Conservation (phyloP, 1,139 yeast species). For the Geotrichum bryndzae region DNA sequence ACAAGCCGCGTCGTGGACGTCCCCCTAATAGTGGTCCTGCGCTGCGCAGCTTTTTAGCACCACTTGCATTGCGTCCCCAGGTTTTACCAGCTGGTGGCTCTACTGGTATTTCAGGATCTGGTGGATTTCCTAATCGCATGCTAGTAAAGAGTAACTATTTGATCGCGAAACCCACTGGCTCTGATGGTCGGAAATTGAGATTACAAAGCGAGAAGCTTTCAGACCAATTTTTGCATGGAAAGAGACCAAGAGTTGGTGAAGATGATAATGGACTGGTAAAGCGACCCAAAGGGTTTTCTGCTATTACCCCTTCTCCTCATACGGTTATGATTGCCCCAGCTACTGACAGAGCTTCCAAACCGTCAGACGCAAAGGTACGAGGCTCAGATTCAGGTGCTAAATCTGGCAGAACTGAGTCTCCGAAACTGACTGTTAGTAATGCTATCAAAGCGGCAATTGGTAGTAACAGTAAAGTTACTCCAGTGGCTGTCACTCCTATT, state of each 20-base stretch:
- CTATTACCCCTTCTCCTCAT: not conserved
- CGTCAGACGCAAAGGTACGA: not conserved
- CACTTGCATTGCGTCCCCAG: constrained; percentile 15
- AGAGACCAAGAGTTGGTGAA: not conserved
- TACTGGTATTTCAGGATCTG: not conserved
- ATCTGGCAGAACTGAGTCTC: not conserved
- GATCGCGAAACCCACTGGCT: not conserved
- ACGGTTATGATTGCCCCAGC: not conserved
- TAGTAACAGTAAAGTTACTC: not conserved
- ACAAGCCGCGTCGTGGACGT: constrained; percentile 18
- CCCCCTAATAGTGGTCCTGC: constrained; percentile 18
- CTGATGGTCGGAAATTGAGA: not conserved
- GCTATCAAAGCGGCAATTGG: constrained; percentile 13
- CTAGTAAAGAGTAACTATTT: not conserved
- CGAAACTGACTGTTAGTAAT: constrained; percentile 9
- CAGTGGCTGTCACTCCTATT: not conserved
- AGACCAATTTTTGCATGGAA: not conserved
- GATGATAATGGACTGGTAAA: not conserved
- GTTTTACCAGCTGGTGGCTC: not conserved
- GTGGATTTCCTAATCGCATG: not conserved
- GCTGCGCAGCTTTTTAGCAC: constrained; percentile 16
- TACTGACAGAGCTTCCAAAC: not conserved
- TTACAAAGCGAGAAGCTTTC: not conserved
- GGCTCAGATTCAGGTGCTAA: not conserved
- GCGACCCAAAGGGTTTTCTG: not conserved